phyloP scores from a whole-genome alignment of 176 grass and related monocot genomes.

The Bonia amplexicaulis region DNA sequence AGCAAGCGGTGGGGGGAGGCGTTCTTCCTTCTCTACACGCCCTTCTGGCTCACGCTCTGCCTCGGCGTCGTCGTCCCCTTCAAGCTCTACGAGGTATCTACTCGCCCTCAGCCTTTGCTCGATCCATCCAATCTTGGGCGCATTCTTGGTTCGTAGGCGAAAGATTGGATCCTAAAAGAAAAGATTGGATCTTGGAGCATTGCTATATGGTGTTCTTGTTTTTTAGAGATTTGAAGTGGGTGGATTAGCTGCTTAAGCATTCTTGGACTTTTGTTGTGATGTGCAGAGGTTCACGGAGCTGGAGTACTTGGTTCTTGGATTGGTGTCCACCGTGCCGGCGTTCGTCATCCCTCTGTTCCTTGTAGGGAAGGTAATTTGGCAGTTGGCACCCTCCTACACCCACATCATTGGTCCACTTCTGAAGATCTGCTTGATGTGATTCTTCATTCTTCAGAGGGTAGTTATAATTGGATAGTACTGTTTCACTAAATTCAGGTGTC shows the following conservation, averaged over 20 bases:
- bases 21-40: slow-evolving; percentile 92
- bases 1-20: slow-evolving; percentile 93
- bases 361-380: slow-evolving; percentile 63
- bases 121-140: neutral
- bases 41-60: slow-evolving; percentile 89
- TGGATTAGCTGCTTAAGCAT: neutral
- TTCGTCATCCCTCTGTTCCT: slow-evolving; percentile 72
- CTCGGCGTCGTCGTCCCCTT: slow-evolving; percentile 81
- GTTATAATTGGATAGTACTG: neutral
- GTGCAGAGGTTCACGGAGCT: slow-evolving; percentile 83
- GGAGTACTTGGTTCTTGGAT: slow-evolving; percentile 78
- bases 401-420: neutral
- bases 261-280: slow-evolving; percentile 5
- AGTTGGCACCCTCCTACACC: neutral
- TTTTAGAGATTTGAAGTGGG: neutral
- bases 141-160: neutral
- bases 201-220: neutral
- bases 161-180: neutral
- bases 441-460: neutral
- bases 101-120: neutral
- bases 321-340: slow-evolving; percentile 76
- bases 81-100: slow-evolving; percentile 87
- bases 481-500: neutral
- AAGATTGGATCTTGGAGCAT: slow-evolving; percentile 4
- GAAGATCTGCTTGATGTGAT: neutral